phyloP scores from a whole-genome alignment of 129 eudicot species.

The Kitagawia praeruptora region DNA sequence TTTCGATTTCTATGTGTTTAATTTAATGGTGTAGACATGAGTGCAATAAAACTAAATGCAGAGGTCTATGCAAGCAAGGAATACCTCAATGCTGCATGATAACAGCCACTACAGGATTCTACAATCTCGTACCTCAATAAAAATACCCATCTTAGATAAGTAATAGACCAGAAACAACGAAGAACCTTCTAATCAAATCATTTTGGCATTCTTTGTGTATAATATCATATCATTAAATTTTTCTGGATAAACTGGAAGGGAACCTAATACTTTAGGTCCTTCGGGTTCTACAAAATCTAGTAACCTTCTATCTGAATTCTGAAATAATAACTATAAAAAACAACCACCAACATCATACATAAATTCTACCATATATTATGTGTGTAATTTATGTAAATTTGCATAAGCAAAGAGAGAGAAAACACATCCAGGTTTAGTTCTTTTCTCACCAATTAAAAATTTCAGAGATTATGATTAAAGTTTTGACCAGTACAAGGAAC shows the following conservation, averaged over 20 bases:
- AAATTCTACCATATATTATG: too few relatives aligned
- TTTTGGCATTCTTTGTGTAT: too few relatives aligned
- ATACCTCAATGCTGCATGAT: neutral
- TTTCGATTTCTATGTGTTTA: neutral
- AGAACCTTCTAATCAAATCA: too few relatives aligned
- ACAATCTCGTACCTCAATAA: too few relatives aligned
- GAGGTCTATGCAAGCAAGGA: neutral
- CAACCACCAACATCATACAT: neutral
- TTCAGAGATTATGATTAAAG: neutral
- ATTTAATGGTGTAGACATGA: neutral
- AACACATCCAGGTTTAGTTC: neutral
- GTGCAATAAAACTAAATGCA: neutral
- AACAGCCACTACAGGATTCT: too few relatives aligned
- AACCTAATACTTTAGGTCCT: neutral
- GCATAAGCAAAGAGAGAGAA: neutral
- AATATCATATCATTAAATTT: neutral
- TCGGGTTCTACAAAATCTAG: neutral
- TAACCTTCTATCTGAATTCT: neutral
- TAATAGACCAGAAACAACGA: too few relatives aligned
- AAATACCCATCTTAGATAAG: too few relatives aligned
- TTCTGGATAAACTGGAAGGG: neutral
- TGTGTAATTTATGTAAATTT: neutral
- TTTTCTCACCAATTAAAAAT: neutral
- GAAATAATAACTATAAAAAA: too few relatives aligned
- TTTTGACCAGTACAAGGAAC: neutral